These are phyloP conservation scores for Pichia sporocuriosa DNA, from an alignment of 805 yeast species.

Conservation along the genomic window DNA sequence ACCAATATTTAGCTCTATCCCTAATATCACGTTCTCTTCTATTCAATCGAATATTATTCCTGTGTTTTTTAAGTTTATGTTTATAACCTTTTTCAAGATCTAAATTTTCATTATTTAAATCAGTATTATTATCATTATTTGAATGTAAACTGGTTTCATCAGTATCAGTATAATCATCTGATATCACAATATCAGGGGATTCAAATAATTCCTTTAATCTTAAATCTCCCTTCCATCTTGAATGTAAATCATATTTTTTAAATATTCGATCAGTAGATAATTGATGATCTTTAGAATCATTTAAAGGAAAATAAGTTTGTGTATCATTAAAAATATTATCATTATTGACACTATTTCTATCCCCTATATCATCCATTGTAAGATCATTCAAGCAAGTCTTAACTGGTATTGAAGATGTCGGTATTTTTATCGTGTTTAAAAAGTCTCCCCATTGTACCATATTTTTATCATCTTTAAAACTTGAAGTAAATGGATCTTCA, in stretches of 20 bases:
- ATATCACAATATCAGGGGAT: conserved; percentile 20
- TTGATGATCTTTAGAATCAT: not conserved
- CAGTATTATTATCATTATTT: not conserved
- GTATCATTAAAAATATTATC: not conserved
- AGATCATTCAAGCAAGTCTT: not conserved
- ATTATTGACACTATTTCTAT: not conserved
- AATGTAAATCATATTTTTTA: conserved; percentile 30
- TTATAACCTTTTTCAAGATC: conserved; percentile 16
- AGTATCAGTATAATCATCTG: not conserved
- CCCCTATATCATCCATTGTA: not conserved
- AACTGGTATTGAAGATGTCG: conserved; percentile 5
- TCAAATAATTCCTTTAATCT: conserved; percentile 49
- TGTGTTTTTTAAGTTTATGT: not conserved
- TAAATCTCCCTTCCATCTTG: conserved; percentile 68
- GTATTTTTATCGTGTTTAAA: conserved; percentile 12
- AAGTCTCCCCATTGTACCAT: conserved; percentile 17
- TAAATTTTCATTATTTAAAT: conserved; percentile 11
- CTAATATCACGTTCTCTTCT: conserved; percentile 30
- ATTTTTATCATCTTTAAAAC: conserved; percentile 13
- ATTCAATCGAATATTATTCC: conserved; percentile 1
- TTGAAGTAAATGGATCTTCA: conserved; percentile 16
- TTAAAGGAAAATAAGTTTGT: conserved; percentile 1
- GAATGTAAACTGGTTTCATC: no score
- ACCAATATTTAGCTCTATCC: conserved; percentile 61
- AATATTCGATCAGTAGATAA: conserved; percentile 8